Conservation (phyloP, 495 filamentous ascomycete species). For the Xylaria telfairii region DNA sequence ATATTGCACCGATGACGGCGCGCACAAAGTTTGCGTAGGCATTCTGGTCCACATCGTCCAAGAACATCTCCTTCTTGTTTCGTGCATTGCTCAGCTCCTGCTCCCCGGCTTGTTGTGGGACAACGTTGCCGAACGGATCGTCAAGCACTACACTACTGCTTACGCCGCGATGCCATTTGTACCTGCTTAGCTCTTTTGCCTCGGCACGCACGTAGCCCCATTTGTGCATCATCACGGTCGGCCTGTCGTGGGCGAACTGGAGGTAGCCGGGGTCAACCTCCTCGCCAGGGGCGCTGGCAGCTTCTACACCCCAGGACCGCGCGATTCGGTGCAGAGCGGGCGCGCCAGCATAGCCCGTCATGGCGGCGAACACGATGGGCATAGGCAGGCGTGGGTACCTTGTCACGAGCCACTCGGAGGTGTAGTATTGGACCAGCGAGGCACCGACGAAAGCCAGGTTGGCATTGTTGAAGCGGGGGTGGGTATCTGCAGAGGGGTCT, state of each 20-base stretch:
- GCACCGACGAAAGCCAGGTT: slow-evolving; percentile 81
- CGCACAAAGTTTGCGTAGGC: slow-evolving; percentile 71
- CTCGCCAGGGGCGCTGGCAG: slow-evolving; percentile 78
- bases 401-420: slow-evolving; percentile 83
- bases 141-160: slow-evolving; percentile 76
- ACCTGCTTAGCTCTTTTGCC: slow-evolving; percentile 43
- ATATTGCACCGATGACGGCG: slow-evolving; percentile 81
- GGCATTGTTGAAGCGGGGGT: slow-evolving; percentile 79
- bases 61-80: slow-evolving; percentile 25
- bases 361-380: slow-evolving; percentile 78
- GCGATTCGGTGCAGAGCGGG: slow-evolving; percentile 72
- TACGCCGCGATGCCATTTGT: slow-evolving; percentile 72
- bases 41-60: slow-evolving; percentile 38
- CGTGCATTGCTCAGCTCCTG: slow-evolving; percentile 34
- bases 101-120: slow-evolving; percentile 29
- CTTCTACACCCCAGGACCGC: slow-evolving; percentile 88
- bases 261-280: slow-evolving; percentile 95
- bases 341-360: slow-evolving; percentile 80
- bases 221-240: slow-evolving; percentile 58
- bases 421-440: slow-evolving; percentile 83
- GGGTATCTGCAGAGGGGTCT: slow-evolving; percentile 78
- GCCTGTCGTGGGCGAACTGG: slow-evolving; percentile 70
- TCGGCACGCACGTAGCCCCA: slow-evolving; percentile 51
- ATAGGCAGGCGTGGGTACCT: slow-evolving; percentile 89
- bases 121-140: slow-evolving; percentile 76